These are phyloP conservation scores for Aspergillus transmontanensis DNA, from an alignment of 2,329 filamentous ascomycete genomes.

Conservation along the genomic window DNA sequence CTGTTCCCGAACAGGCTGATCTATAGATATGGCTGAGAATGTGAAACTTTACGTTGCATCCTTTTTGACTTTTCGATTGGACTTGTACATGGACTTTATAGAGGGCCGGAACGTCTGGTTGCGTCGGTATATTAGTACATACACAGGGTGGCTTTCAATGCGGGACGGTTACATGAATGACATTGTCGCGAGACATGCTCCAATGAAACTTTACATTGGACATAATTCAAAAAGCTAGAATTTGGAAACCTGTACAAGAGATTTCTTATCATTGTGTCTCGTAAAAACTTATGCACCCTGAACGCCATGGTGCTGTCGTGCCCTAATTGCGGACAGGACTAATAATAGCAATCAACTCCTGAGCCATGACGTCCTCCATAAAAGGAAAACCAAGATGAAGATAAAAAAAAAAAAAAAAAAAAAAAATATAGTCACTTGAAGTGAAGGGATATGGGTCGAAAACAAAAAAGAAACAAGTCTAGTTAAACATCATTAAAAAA, in stretches of 20 bases:
- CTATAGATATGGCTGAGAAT: conserved; percentile 28
- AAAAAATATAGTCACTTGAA: conserved; percentile 7
- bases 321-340: conserved; percentile 19
- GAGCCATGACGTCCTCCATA: conserved; percentile 17
- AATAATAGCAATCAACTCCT: conserved; percentile 24
- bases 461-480: conserved; percentile 15
- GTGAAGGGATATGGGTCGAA: conserved; percentile 9
- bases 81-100: conserved; percentile 12
- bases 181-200: neutral
- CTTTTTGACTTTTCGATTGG: conserved; percentile 1
- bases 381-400: conserved; percentile 5
- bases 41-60: neutral
- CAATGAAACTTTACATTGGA: neutral
- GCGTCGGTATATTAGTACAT: neutral
- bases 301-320: conserved; percentile 27
- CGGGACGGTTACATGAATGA: neutral
- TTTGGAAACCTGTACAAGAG: conserved; percentile 1
- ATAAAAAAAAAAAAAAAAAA: conserved; percentile 19
- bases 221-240: neutral
- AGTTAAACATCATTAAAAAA: conserved; percentile 21
- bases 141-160: neutral
- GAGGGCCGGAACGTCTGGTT: neutral
- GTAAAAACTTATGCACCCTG: conserved; percentile 17
- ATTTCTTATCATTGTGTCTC: neutral
- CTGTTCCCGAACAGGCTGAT: conserved; percentile 71